These are phyloP conservation scores for Verbena officinalis DNA, from an alignment of 257 asterid genomes.

Conservation along the genomic window DNA sequence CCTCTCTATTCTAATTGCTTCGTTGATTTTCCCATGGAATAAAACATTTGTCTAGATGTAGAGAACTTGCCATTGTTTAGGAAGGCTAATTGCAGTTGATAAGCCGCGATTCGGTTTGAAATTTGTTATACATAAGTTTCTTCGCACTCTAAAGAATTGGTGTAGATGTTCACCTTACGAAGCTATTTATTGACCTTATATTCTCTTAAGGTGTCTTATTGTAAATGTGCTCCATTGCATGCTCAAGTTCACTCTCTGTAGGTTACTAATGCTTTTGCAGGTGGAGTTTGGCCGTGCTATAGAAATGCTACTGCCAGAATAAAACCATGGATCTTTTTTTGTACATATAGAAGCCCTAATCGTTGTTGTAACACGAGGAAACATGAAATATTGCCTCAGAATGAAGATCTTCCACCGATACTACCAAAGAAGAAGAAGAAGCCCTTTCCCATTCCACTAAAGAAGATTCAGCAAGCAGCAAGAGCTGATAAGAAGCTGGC, in stretches of 20 bases:
- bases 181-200: slow-evolving; percentile 6
- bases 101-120: neutral
- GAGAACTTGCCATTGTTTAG: neutral
- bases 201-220: slow-evolving; percentile 7
- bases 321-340: slow-evolving; percentile 38
- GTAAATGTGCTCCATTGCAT: slow-evolving; percentile 5
- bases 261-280: slow-evolving; percentile 38
- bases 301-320: slow-evolving; percentile 34
- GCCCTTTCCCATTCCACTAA: slow-evolving; percentile 82
- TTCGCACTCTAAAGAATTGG: neutral
- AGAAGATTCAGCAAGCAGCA: slow-evolving; percentile 68
- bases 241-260: slow-evolving; percentile 12
- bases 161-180: neutral
- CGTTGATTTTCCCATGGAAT: neutral
- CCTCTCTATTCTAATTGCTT: neutral
- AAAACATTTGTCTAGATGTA: neutral
- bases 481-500: slow-evolving; percentile 90
- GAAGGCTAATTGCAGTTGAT: neutral
- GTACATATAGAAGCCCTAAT: slow-evolving; percentile 43
- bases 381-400: slow-evolving; percentile 55
- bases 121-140: neutral
- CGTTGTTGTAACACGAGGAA: slow-evolving; percentile 43
- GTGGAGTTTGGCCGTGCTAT: slow-evolving; percentile 49
- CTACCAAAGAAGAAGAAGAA: slow-evolving; percentile 85
- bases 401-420: slow-evolving; percentile 73